A percentile compares a stretch with the other conserved stretches of the same genome.
Conservation (phyloP, 1,139 yeast genomes). For the Yarrowia galli region DNA sequence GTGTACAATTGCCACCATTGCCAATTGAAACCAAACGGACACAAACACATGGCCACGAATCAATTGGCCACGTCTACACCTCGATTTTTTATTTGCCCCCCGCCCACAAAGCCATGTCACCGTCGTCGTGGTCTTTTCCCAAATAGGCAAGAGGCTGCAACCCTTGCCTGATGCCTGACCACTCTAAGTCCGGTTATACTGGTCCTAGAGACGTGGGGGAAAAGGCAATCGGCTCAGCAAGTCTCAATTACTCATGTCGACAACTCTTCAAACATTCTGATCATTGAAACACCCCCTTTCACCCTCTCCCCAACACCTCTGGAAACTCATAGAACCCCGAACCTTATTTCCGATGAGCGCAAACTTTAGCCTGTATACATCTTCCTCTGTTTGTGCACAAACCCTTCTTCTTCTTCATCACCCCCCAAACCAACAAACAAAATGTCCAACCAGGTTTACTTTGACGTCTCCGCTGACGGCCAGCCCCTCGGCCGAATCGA, state of each 20-base stretch:
- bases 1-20: no score
- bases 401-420: constrained; percentile 18
- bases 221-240: not conserved
- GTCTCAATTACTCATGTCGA: not conserved
- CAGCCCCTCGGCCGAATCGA: constrained; percentile 72
- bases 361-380: constrained; percentile 20
- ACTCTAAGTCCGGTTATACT: not conserved
- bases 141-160: constrained; percentile 16
- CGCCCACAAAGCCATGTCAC: constrained; percentile 19
- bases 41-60: no score
- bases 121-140: constrained; percentile 30
- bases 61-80: not conserved
- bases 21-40: no score
- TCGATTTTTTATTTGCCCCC: not conserved
- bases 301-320: not conserved
- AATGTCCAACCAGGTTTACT: constrained; percentile 65
- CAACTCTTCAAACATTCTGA: no score
- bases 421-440: constrained; percentile 40
- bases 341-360: constrained; percentile 25
- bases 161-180: constrained; percentile 16
- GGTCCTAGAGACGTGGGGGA: not conserved
- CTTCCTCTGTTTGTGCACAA: not conserved
- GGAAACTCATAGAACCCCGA: constrained; percentile 32
- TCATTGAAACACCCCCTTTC: no score
- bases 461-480: constrained; percentile 76